phyloP scores from a whole-genome alignment of 192 early-diverging fungal species.

The Coemansia umbellata region DNA sequence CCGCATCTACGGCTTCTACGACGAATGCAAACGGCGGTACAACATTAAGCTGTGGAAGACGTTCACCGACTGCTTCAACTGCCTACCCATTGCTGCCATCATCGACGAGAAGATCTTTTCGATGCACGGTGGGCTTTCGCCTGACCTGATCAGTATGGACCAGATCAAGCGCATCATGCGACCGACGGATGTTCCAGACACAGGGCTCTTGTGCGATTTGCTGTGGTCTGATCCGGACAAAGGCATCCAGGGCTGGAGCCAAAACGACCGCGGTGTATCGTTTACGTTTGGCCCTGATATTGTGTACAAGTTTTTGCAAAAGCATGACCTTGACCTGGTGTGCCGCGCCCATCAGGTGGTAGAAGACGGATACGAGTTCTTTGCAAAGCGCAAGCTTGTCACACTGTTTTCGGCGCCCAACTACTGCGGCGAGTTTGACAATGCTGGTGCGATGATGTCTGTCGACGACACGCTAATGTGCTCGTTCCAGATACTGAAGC shows the following conservation, averaged over 20 bases:
- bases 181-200: conserved; percentile 97
- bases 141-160: conserved; percentile 95
- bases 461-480: conserved; percentile 84
- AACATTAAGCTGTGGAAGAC: conserved; percentile 99
- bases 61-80: conserved; percentile 99
- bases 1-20: conserved; percentile 98
- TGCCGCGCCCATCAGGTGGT: conserved; percentile 98
- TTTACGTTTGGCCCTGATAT: conserved; percentile 97
- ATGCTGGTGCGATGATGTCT: conserved; percentile 87
- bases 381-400: conserved; percentile 93
- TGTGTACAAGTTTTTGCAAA: conserved; percentile 88
- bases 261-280: conserved; percentile 94
- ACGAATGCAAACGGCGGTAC: conserved; percentile 97
- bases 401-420: conserved; percentile 97
- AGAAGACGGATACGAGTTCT: conserved; percentile 99
- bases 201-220: conserved; percentile 91
- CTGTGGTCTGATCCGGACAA: conserved; percentile 98
- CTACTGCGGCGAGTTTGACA: conserved; percentile 91
- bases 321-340: conserved; percentile 96
- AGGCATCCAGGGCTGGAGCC: conserved; percentile 91
- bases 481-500: conserved; percentile 93
- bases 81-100: conserved; percentile 93
- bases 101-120: conserved; percentile 98
- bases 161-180: conserved; percentile 96
- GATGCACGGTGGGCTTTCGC: conserved; percentile 98